Evolutionary conservation across 371 early-diverging fungal species (phyloP).

Genomic region (Actinomortierella wolfii): DNA sequence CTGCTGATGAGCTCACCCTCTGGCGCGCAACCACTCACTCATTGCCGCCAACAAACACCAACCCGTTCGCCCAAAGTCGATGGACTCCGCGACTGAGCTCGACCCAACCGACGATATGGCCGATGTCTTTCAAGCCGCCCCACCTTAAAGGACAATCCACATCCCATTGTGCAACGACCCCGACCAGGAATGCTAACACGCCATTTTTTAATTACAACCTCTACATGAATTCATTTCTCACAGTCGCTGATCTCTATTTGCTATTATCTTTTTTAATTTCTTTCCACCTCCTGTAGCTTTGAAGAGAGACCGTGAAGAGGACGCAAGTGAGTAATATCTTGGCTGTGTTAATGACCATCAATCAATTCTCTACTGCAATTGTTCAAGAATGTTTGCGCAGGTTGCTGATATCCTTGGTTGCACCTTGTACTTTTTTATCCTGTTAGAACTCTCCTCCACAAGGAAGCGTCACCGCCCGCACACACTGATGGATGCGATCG

Average conservation of each 20-base stretch:
- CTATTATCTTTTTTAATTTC: slow-evolving; percentile 10
- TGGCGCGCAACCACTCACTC: no score
- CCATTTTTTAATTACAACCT: no score
- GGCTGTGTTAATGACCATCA: no score
- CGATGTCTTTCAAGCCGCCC: slow-evolving; percentile 9
- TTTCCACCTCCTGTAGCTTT: slow-evolving; percentile 8
- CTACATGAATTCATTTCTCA: no score
- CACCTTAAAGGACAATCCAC: no score
- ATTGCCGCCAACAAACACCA: no score
- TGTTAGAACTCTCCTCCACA: slow-evolving; percentile 6
- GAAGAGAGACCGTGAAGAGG: slow-evolving; percentile 16
- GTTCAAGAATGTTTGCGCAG: no score
- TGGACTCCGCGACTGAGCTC: background rate
- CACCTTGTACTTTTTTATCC: background rate
- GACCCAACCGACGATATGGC: background rate
- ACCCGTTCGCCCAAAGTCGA: no score
- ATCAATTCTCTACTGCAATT: no score
- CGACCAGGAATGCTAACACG: no score
- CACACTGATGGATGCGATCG: slow-evolving; percentile 19
- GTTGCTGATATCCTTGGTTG: slow-evolving; percentile 1
- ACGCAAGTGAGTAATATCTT: slow-evolving; percentile 9
- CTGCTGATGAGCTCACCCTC: slow-evolving; percentile 4
- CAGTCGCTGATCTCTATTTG: no score
- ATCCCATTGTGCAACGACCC: no score
- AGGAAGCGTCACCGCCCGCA: slow-evolving; percentile 1